Evolutionary conservation across 1,139 yeast species (phyloP).

Genomic region (Nakaseomyces sp.): DNA sequence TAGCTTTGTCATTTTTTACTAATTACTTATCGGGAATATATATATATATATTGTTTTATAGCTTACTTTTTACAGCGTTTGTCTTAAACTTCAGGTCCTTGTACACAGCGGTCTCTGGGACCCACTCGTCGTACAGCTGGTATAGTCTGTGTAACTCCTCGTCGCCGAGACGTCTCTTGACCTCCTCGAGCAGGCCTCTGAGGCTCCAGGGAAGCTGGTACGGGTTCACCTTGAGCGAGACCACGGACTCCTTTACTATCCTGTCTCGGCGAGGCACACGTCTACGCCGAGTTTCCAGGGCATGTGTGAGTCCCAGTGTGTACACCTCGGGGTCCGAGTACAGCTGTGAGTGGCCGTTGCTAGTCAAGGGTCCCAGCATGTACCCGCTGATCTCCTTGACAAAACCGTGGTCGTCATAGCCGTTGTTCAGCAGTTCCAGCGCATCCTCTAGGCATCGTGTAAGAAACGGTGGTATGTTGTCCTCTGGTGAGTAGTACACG

Average conservation of each 20-base stretch:
- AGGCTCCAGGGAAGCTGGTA: slow-evolving; percentile 3
- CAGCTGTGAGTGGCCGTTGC: slow-evolving; percentile 4
- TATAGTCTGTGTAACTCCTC: background rate
- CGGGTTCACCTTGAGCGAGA: background rate
- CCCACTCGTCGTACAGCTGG: slow-evolving; percentile 2
- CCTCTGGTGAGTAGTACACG: background rate
- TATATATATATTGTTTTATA: background rate
- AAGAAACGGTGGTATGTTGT: background rate
- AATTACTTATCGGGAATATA: background rate
- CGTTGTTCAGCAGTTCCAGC: background rate
- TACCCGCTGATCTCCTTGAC: background rate
- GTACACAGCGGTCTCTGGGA: background rate
- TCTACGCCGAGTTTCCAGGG: background rate
- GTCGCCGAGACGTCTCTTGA: background rate
- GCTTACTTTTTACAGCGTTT: slow-evolving; percentile 1
- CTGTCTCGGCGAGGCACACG: background rate
- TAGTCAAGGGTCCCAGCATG: background rate
- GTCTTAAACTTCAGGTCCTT: background rate
- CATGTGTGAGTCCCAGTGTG: background rate
- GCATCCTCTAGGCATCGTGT: background rate
- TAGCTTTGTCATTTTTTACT: too few species aligned
- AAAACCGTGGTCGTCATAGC: background rate
- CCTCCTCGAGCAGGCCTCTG: slow-evolving; percentile 1
- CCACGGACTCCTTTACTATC: background rate
- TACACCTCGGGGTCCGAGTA: slow-evolving; percentile 3